Evolutionary conservation across 2,329 filamentous ascomycete genomes (phyloP), one percentile per base, ranked within the genome.

Genomic region (Aspergillus jensenii): DNA sequence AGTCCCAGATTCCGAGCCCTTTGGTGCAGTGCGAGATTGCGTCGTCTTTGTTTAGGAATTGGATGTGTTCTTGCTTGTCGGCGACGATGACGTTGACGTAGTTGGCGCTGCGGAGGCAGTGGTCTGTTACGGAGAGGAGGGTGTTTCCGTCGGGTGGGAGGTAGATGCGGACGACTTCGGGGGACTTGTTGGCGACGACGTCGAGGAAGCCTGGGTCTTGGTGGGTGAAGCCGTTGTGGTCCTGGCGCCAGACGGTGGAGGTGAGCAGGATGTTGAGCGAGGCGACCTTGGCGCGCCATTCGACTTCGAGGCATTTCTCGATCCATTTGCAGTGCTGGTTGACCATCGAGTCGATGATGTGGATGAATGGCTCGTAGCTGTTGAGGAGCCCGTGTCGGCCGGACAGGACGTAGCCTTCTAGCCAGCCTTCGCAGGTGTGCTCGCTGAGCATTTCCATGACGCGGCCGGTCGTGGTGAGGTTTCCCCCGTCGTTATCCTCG

Each of bases 291-390:
- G 81, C 84, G 52, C 90, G 85, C 90, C 90, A 93, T 67, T 89
- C 85, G 19, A 92, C 87, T 68, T 92, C 89, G n/a, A 87, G 78
- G 63, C 86, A 90, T 77, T 92, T 93, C 73, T 93, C 89, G 51
- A 92, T 83, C 89, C 89, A 92, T 74, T 93, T 93, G 79, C 88
- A 91, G 76, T 93, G 89, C 77, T 91, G 89, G 72, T 91, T 91
- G 59, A 93, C 89, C 89, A 93, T 93, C 1, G 87, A 90, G 73
- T 92, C 89, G 66, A 93, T 91, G 67, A 93, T 85, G 69, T 92
- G 89, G 59, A 92, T 90, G 70, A 93, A 93, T 0, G 89, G 88
- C 73, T 93, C 90, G 76, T 93, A 93, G 70, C 86, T 89, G 81
- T 91, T 92, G 59, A 93, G 82, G 59, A 93, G 71, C 12, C 90